phyloP scores from a whole-genome alignment of 2,329 filamentous ascomycete genomes.

The Exophiala lecanii-corni region DNA sequence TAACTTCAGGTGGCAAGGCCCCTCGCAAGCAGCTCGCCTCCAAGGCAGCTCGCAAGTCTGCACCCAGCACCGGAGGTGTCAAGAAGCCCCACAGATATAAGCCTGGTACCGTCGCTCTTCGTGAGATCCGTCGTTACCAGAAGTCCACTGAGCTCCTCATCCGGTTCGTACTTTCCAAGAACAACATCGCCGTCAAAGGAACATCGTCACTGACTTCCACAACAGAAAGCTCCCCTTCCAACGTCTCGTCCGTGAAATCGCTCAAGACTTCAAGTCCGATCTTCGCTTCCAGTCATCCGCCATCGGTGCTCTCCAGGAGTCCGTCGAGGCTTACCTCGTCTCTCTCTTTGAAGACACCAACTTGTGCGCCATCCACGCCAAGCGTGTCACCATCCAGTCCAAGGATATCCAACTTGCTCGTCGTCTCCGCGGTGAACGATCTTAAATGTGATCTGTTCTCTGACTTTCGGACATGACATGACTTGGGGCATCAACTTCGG shows the following conservation, averaged over 20 bases:
- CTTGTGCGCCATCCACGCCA: slow-evolving; percentile 96
- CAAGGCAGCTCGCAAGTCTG: slow-evolving; percentile 98
- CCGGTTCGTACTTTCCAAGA: slow-evolving; percentile 45
- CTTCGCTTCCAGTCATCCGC: slow-evolving; percentile 97
- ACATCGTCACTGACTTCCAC: slow-evolving; percentile 90
- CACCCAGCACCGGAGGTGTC: slow-evolving; percentile 93
- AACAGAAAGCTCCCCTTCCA: slow-evolving; percentile 98
- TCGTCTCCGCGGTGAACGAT: slow-evolving; percentile 89
- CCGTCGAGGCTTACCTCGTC: slow-evolving; percentile 96
- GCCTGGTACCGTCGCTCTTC: slow-evolving; percentile 91
- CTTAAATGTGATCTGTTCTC: slow-evolving; percentile 48
- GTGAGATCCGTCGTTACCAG: slow-evolving; percentile 98
- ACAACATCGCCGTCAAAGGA: slow-evolving; percentile 64
- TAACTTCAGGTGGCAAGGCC: slow-evolving; percentile 58
- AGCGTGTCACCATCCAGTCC: slow-evolving; percentile 91
- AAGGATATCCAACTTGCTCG: slow-evolving; percentile 98
- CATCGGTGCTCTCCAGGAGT: slow-evolving; percentile 96
- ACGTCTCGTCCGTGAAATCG: slow-evolving; percentile 94
- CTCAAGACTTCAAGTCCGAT: slow-evolving; percentile 90
- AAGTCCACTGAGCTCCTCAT: slow-evolving; percentile 95
- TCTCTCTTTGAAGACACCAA: slow-evolving; percentile 98
- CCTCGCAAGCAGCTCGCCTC: slow-evolving; percentile 95
- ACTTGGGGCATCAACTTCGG: slow-evolving; percentile 8
- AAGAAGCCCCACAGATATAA: slow-evolving; percentile 92
- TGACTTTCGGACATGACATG: slow-evolving; percentile 6